Evolutionary conservation across 768 basidiomycete species (phyloP), one percentile per base, ranked within the genome.

Genomic region (Tephrocybe sp.): DNA sequence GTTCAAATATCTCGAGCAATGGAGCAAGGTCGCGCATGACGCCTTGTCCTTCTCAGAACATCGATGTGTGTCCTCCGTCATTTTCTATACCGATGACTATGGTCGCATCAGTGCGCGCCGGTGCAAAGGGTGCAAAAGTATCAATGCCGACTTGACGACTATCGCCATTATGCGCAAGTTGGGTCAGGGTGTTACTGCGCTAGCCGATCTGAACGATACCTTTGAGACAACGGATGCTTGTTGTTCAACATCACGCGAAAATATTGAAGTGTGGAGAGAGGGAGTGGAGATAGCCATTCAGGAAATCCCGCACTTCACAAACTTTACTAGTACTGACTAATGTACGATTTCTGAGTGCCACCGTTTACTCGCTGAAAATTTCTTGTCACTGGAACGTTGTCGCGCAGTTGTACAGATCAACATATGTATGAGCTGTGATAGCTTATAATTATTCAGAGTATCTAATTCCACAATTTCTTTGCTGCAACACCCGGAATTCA

Each of bases 281-380:
- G 2, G 5, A 37, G 47, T 48, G 11, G 41, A 43, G 16, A 28
- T 16, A 3, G 22, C 16, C 12, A 53, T 53, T 9, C 11, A 26
- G 30, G 24, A 15, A 15, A 47, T 53, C 18, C 46, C 46, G 16
- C 32, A 12, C 24, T 53, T 53, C 26, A 26, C 41, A n/a, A 53
- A 16, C 27, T 34, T 34, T n/a, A n/a, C n/a, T n/a, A n/a, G n/a
- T n/a, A n/a, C n/a, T n/a, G n/a, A n/a, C n/a, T n/a, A n/a, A n/a
- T n/a, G n/a, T n/a, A n/a, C n/a, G n/a, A n/a, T n/a, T n/a, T n/a
- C n/a, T n/a, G n/a, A n/a, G n/a, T n/a, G n/a, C n/a, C n/a, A n/a
- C n/a, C n/a, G n/a, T n/a, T n/a, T n/a, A n/a, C n/a, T n/a, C n/a
- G n/a, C n/a, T n/a, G n/a, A n/a, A n/a, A n/a, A n/a, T n/a, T n/a